phyloP scores from a whole-genome alignment of 139 green algal genomes.

The Coelastrella sp. region DNA sequence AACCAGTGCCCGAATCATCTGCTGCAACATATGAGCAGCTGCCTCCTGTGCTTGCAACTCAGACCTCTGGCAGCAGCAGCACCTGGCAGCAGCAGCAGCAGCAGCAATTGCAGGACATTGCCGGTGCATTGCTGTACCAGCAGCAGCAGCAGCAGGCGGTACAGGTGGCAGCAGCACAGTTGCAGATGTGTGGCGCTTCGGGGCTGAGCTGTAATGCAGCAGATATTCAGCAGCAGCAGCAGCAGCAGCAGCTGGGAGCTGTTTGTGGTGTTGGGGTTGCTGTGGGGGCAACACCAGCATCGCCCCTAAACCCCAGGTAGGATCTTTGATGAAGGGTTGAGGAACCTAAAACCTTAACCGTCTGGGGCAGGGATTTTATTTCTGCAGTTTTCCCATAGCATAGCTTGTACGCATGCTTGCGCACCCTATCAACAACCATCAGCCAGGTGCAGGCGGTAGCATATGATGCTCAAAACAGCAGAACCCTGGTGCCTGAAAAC shows the following conservation, averaged over 20 bases:
- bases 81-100: slow-evolving; percentile 22
- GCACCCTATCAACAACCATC: too few relatives aligned
- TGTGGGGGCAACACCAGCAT: neutral
- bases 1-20: slow-evolving; percentile 16
- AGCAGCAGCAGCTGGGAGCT: too few relatives aligned
- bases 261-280: neutral
- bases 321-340: neutral
- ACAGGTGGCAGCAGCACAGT: slow-evolving; percentile 28
- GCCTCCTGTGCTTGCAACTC: neutral
- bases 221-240: neutral
- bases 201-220: neutral
- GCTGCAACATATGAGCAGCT: slow-evolving; percentile 30
- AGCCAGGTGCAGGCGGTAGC: too few relatives aligned
- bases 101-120: slow-evolving; percentile 1
- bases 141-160: slow-evolving; percentile 26
- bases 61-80: neutral
- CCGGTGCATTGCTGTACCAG: too few relatives aligned
- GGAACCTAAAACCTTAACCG: neutral
- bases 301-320: neutral
- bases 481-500: too few relatives aligned
- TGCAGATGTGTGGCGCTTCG: neutral
- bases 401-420: too few relatives aligned
- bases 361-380: neutral
- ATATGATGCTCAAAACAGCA: too few relatives aligned
- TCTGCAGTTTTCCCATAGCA: too few relatives aligned